A percentile compares a stretch with the other conserved stretches of the same genome.
Conservation (phyloP, 1,139 yeast species). For the Pneumocystis canis region DNA sequence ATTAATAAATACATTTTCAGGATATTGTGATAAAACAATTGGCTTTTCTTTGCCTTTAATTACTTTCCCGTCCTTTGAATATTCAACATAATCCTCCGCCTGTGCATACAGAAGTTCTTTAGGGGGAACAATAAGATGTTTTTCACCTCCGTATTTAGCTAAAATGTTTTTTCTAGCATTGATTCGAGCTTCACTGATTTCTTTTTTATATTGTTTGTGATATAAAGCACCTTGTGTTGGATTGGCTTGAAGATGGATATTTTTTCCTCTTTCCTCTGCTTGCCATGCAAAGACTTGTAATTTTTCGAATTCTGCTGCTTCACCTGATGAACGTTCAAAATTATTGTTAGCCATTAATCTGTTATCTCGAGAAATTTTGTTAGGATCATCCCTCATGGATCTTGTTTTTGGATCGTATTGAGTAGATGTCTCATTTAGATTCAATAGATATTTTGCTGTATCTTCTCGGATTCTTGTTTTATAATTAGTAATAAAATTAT, state of each 20-base stretch:
- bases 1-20: slow-evolving; percentile 17
- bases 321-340: slow-evolving; percentile 42
- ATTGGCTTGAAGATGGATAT: slow-evolving; percentile 37
- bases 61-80: slow-evolving; percentile 19
- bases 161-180: slow-evolving; percentile 25
- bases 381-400: slow-evolving; percentile 33
- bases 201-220: slow-evolving; percentile 30
- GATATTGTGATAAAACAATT: slow-evolving; percentile 4
- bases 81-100: slow-evolving; percentile 17
- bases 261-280: slow-evolving; percentile 34
- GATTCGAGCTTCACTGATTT: slow-evolving; percentile 23
- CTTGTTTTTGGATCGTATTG: slow-evolving; percentile 45
- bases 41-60: slow-evolving; percentile 11
- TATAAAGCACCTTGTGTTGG: slow-evolving; percentile 44
- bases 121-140: slow-evolving; percentile 18
- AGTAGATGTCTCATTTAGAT: slow-evolving; percentile 24
- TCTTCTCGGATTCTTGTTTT: slow-evolving; percentile 35
- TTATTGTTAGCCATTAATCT: slow-evolving; percentile 20
- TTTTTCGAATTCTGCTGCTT: slow-evolving; percentile 18
- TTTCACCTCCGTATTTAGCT: slow-evolving; percentile 31
- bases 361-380: slow-evolving; percentile 35
- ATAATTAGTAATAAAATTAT: slow-evolving; percentile 18
- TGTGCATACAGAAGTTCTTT: slow-evolving; percentile 17
- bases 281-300: slow-evolving; percentile 15
- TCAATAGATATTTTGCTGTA: slow-evolving; percentile 37